These are phyloP conservation scores for Phytophthora citrophthora DNA, from an alignment of 352 stramenopile genomes.

Conservation along the genomic window DNA sequence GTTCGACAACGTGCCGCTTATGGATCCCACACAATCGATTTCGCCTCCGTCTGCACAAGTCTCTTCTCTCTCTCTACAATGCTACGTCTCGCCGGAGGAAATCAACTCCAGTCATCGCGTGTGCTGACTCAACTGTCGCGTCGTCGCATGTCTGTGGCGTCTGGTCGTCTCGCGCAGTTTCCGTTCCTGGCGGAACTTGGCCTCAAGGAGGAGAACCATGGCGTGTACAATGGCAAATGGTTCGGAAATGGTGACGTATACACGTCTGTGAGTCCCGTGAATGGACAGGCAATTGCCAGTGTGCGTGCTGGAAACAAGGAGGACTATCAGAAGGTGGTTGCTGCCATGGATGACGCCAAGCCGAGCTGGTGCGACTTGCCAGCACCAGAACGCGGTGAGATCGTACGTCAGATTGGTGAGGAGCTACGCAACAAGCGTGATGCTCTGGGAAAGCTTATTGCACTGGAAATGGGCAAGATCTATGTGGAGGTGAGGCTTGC, in stretches of 20 bases:
- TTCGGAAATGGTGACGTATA: slow-evolving; percentile 83
- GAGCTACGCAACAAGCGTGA: slow-evolving; percentile 90
- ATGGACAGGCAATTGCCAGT: slow-evolving; percentile 84
- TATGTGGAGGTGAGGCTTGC: slow-evolving; percentile 69
- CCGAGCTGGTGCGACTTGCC: slow-evolving; percentile 85
- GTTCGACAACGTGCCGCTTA: slow-evolving; percentile 12
- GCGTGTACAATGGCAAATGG: slow-evolving; percentile 89
- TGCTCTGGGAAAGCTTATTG: slow-evolving; percentile 89
- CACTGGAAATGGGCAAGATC: slow-evolving; percentile 95
- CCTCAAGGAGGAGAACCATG: slow-evolving; percentile 83
- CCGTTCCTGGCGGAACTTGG: slow-evolving; percentile 85
- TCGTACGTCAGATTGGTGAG: slow-evolving; percentile 92
- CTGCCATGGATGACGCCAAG: slow-evolving; percentile 87
- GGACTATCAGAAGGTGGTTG: slow-evolving; percentile 88
- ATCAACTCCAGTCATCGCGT: slow-evolving; percentile 12
- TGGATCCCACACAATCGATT: slow-evolving; percentile 36
- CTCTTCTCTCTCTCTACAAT: slow-evolving; percentile 9
- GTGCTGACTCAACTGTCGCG: slow-evolving; percentile 28
- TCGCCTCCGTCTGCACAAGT: slow-evolving; percentile 10
- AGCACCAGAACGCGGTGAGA: slow-evolving; percentile 89
- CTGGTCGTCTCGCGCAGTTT: slow-evolving; percentile 42
- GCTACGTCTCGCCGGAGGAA: slow-evolving; percentile 30
- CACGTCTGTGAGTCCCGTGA: slow-evolving; percentile 86
- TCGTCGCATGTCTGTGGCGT: slow-evolving; percentile 39
- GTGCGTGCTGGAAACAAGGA: slow-evolving; percentile 79